A percentile compares a stretch with the other conserved stretches of the same genome.
Evolutionary conservation across 306 rosid species (phyloP).

Genomic region (Abrus precatorius): DNA sequence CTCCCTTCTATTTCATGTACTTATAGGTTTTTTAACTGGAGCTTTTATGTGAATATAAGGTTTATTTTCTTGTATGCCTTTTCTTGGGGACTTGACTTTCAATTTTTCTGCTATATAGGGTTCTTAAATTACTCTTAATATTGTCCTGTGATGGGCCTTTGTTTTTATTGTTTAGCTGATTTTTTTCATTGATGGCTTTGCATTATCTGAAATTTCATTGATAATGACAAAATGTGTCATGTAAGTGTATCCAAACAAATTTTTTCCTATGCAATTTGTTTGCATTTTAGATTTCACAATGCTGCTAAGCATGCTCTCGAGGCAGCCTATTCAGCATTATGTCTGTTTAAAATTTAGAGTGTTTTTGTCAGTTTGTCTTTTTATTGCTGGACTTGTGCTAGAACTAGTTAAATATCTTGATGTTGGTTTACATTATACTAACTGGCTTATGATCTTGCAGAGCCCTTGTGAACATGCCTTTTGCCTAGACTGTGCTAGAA

Average conservation of each 20-base stretch:
- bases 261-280: background rate
- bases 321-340: slow-evolving; percentile 29
- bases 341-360: slow-evolving; percentile 4
- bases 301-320: slow-evolving; percentile 7
- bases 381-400: slow-evolving; percentile 10
- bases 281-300: slow-evolving; percentile 8
- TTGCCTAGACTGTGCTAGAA: slow-evolving; percentile 97
- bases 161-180: background rate
- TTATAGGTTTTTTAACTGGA: background rate
- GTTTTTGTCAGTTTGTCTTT: background rate
- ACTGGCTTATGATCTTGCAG: slow-evolving; percentile 68
- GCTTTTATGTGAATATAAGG: slow-evolving; percentile 18
- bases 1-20: slow-evolving; percentile 9
- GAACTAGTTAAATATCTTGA: slow-evolving; percentile 35
- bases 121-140: slow-evolving; percentile 15
- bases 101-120: background rate
- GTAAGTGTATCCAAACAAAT: background rate
- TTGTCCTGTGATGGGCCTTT: background rate
- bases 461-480: slow-evolving; percentile 98
- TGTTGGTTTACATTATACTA: slow-evolving; percentile 35
- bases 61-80: slow-evolving; percentile 24
- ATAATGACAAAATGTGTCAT: slow-evolving; percentile 13
- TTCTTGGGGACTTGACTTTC: slow-evolving; percentile 1
- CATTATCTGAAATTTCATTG: slow-evolving; percentile 7
- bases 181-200: slow-evolving; percentile 6